These are phyloP conservation scores for Aureobasidium vineae DNA, from an alignment of 2,329 filamentous ascomycete genomes.

Conservation along the genomic window DNA sequence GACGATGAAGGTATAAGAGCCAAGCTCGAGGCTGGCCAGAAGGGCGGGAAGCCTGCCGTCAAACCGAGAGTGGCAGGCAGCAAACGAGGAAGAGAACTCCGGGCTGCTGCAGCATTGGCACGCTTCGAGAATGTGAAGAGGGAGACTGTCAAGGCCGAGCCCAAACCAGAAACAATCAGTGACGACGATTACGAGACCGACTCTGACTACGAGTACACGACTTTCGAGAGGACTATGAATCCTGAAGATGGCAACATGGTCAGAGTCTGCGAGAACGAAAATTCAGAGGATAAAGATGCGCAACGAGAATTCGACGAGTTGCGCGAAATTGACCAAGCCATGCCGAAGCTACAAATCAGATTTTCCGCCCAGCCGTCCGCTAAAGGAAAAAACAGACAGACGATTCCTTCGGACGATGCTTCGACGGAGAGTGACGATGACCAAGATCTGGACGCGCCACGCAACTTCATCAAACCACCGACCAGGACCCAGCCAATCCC, in stretches of 20 bases:
- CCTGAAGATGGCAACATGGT: slow-evolving; percentile 64
- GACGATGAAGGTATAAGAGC: slow-evolving; percentile 65
- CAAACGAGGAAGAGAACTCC: slow-evolving; percentile 69
- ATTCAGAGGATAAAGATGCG: slow-evolving; percentile 55
- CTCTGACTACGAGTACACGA: slow-evolving; percentile 52
- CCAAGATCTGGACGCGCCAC: not conserved
- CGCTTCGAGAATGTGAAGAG: slow-evolving; percentile 60
- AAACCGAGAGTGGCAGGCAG: slow-evolving; percentile 72
- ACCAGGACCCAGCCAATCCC: not conserved
- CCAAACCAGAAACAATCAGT: slow-evolving; percentile 41
- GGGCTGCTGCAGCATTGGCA: slow-evolving; percentile 73
- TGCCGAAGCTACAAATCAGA: not conserved
- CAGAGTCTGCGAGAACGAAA: slow-evolving; percentile 67
- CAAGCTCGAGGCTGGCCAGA: slow-evolving; percentile 55
- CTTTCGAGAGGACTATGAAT: slow-evolving; percentile 65
- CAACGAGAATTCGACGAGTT: slow-evolving; percentile 68
- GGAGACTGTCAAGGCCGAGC: slow-evolving; percentile 34
- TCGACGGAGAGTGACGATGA: slow-evolving; percentile 14
- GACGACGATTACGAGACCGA: slow-evolving; percentile 51
- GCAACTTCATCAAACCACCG: not conserved
- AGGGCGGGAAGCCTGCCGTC: slow-evolving; percentile 40
- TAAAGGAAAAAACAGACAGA: slow-evolving; percentile 4
- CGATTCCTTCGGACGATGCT: not conserved
- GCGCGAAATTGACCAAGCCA: slow-evolving; percentile 44
- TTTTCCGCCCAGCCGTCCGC: not conserved